Evolutionary conservation across 495 filamentous ascomycete species (phyloP).

Genomic region (Aspergillus kassunensis): DNA sequence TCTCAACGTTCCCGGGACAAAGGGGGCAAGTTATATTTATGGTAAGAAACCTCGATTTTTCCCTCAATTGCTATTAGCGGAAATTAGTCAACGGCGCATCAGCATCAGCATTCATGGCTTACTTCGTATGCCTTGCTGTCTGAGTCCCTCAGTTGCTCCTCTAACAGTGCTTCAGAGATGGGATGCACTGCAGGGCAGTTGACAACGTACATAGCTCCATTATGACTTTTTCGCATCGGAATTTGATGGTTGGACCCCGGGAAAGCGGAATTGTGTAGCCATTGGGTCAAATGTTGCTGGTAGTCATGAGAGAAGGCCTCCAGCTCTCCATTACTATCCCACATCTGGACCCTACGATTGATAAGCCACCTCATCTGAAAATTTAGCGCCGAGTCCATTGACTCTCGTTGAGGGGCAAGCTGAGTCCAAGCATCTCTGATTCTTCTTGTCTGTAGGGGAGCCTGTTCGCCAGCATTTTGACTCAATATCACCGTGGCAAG

Average conservation of each 20-base stretch:
- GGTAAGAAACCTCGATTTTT: conserved; percentile 15
- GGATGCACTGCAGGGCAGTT: conserved; percentile 25
- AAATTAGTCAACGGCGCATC: background rate
- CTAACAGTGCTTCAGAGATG: conserved; percentile 19
- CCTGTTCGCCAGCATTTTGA: conserved; percentile 14
- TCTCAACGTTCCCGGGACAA: conserved; percentile 17
- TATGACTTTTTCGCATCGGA: conserved; percentile 3
- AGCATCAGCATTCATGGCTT: background rate
- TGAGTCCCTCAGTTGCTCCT: conserved; percentile 18
- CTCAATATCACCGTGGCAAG: conserved; percentile 19
- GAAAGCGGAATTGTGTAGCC: conserved; percentile 21
- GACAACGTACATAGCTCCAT: conserved; percentile 20
- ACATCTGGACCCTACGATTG: conserved; percentile 27
- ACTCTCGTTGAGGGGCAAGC: conserved; percentile 12
- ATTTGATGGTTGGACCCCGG: background rate
- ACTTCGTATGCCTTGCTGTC: conserved; percentile 24
- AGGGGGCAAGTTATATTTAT: conserved; percentile 22
- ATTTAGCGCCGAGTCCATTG: conserved; percentile 12
- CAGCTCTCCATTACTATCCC: conserved; percentile 28
- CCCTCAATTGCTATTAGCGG: conserved; percentile 17
- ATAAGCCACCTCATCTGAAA: conserved; percentile 26
- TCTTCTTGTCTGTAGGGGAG: conserved; percentile 21
- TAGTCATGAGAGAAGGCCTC: conserved; percentile 26
- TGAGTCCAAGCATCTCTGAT: conserved; percentile 21
- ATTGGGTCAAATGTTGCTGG: conserved; percentile 24